Evolutionary conservation across 352 stramenopile genomes (phyloP).

Genomic region (Phytophthora podocarpi): DNA sequence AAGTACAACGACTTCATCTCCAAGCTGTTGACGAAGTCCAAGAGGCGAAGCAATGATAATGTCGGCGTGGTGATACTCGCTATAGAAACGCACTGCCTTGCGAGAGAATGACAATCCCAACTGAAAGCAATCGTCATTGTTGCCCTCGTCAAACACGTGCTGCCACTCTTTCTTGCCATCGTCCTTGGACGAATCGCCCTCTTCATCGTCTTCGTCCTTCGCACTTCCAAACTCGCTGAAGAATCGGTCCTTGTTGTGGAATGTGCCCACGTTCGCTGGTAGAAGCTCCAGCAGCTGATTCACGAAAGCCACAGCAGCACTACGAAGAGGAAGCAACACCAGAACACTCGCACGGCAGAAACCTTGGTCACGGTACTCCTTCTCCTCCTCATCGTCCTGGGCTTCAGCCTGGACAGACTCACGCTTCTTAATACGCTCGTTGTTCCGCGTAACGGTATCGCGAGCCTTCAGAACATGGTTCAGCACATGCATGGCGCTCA

Average conservation of each 20-base stretch:
- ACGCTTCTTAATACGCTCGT: constrained; percentile 66
- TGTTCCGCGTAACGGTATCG: constrained; percentile 73
- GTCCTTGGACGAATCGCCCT: constrained; percentile 16
- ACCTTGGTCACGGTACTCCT: constrained; percentile 82
- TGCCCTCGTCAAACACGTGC: constrained; percentile 68
- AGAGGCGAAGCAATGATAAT: constrained; percentile 79
- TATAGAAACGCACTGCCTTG: constrained; percentile 76
- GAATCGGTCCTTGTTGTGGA: constrained; percentile 85
- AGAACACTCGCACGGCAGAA: constrained; percentile 76
- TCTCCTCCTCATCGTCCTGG: constrained; percentile 44
- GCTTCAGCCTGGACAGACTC: constrained; percentile 27
- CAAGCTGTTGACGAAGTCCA: constrained; percentile 69
- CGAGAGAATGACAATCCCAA: constrained; percentile 73
- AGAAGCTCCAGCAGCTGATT: constrained; percentile 66
- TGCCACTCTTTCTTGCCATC: constrained; percentile 72
- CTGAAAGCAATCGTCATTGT: constrained; percentile 87
- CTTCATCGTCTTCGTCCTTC: constrained; percentile 25
- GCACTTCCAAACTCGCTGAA: constrained; percentile 58
- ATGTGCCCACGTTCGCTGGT: constrained; percentile 55
- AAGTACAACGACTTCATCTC: constrained; percentile 63
- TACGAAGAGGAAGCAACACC: constrained; percentile 71
- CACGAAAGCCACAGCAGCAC: constrained; percentile 66
- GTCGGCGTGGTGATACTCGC: constrained; percentile 76
- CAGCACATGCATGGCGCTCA: constrained; percentile 77
- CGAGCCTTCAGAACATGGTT: constrained; percentile 82